These are phyloP conservation scores for Crucihimalaya himalaica DNA, from an alignment of 345 rosid species.

Conservation along the genomic window DNA sequence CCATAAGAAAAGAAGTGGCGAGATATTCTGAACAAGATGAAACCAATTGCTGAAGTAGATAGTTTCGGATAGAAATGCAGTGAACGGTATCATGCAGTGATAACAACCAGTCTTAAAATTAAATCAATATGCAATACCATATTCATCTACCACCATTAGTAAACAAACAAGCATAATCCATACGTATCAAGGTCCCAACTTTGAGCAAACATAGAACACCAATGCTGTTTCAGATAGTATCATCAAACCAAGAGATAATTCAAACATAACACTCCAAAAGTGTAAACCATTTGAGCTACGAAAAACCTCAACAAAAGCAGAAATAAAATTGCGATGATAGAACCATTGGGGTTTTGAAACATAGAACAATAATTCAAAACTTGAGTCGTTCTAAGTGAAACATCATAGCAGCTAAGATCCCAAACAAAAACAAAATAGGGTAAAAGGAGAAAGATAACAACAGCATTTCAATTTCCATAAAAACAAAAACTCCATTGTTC, in stretches of 20 bases:
- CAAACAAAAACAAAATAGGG: constrained; percentile 2
- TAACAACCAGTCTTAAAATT: neutral
- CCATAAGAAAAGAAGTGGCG: neutral
- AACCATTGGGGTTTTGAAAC: neutral
- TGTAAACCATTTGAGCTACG: neutral
- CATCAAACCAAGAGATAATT: neutral
- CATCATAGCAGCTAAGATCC: constrained; percentile 16
- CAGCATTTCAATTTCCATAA: constrained; percentile 1
- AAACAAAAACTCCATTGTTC: neutral
- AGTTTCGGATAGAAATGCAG: neutral
- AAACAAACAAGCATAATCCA: neutral
- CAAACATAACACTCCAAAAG: neutral
- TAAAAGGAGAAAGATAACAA: constrained; percentile 4
- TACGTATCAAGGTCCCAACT: neutral
- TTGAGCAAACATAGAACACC: neutral
- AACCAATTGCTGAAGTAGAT: neutral
- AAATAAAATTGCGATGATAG: neutral
- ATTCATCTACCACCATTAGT: neutral
- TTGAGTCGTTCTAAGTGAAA: constrained; percentile 36
- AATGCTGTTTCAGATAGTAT: neutral
- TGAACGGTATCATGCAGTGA: neutral
- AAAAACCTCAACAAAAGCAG: neutral
- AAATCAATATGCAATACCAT: neutral
- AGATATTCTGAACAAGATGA: neutral
- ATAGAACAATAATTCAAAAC: constrained; percentile 32